A percentile compares a stretch with the other conserved stretches of the same genome.
Evolutionary conservation across 345 rosid species (phyloP).

Genomic region (Salix viminalis): DNA sequence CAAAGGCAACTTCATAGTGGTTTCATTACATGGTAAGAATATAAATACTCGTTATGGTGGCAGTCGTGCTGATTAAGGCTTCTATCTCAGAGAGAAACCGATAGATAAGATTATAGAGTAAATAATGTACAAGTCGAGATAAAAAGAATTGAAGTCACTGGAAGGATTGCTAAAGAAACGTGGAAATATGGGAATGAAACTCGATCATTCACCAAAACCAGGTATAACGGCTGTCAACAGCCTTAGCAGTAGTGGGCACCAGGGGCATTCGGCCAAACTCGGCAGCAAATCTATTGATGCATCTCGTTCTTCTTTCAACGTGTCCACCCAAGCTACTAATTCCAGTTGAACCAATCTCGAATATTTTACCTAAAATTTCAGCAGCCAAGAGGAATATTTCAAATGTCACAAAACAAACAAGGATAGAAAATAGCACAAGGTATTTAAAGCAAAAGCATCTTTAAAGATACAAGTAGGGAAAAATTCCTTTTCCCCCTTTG

Average conservation of each 20-base stretch:
- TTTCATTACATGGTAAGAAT: slow-evolving; percentile 12
- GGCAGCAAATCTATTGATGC: slow-evolving; percentile 70
- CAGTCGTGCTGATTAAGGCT: background rate
- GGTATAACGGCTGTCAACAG: slow-evolving; percentile 55
- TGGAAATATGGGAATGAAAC: slow-evolving; percentile 9
- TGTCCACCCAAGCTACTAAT: slow-evolving; percentile 96
- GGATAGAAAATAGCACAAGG: background rate
- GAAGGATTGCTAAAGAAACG: slow-evolving; percentile 13
- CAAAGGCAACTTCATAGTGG: background rate
- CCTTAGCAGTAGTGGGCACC: slow-evolving; percentile 64
- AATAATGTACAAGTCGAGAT: slow-evolving; percentile 9
- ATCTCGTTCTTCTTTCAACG: slow-evolving; percentile 59
- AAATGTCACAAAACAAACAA: background rate
- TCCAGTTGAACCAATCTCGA: slow-evolving; percentile 92
- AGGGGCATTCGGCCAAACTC: slow-evolving; percentile 88
- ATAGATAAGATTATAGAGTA: background rate
- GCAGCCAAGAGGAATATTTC: background rate
- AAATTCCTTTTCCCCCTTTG: background rate
- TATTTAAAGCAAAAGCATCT: background rate
- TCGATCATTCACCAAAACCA: slow-evolving; percentile 76
- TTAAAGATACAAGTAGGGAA: background rate
- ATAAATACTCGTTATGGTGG: slow-evolving; percentile 10
- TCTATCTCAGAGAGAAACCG: background rate
- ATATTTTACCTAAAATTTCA: slow-evolving; percentile 62
- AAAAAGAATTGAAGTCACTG: slow-evolving; percentile 18